Evolutionary conservation across 371 early-diverging fungal genomes (phyloP).

Genomic region (Neoconidiobolus thromboides): DNA sequence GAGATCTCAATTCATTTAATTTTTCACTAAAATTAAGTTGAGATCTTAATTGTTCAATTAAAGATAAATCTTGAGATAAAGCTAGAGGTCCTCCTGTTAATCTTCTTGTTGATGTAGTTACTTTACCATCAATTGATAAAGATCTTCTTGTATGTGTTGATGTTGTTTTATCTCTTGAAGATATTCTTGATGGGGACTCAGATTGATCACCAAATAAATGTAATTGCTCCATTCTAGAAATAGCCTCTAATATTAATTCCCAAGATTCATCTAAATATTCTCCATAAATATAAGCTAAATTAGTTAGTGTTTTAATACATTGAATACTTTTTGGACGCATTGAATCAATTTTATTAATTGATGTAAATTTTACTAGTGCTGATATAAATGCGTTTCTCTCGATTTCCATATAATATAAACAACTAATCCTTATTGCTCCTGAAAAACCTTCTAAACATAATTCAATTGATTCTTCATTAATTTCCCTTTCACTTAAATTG

Average conservation of each 20-base stretch:
- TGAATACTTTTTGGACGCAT: slow-evolving; percentile 74
- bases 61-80: neutral
- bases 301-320: slow-evolving; percentile 63
- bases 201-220: slow-evolving; percentile 28
- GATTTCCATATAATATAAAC: slow-evolving; percentile 69
- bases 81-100: slow-evolving; percentile 5
- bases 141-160: slow-evolving; percentile 1
- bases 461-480: slow-evolving; percentile 12
- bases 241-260: slow-evolving; percentile 73
- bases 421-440: slow-evolving; percentile 53
- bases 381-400: slow-evolving; percentile 80
- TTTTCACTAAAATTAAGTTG: neutral
- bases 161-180: neutral
- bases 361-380: slow-evolving; percentile 71
- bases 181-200: neutral
- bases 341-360: slow-evolving; percentile 54
- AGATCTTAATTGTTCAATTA: slow-evolving; percentile 1
- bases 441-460: slow-evolving; percentile 66
- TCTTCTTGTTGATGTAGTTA: neutral
- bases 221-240: slow-evolving; percentile 70
- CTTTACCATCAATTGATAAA: neutral
- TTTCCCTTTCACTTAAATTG: slow-evolving; percentile 13
- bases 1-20: slow-evolving; percentile 17
- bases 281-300: slow-evolving; percentile 59
- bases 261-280: slow-evolving; percentile 67